Base-by-base conservation (phyloP, 306 rosid genomes). In the Pyrus pyrifolia region DNA sequence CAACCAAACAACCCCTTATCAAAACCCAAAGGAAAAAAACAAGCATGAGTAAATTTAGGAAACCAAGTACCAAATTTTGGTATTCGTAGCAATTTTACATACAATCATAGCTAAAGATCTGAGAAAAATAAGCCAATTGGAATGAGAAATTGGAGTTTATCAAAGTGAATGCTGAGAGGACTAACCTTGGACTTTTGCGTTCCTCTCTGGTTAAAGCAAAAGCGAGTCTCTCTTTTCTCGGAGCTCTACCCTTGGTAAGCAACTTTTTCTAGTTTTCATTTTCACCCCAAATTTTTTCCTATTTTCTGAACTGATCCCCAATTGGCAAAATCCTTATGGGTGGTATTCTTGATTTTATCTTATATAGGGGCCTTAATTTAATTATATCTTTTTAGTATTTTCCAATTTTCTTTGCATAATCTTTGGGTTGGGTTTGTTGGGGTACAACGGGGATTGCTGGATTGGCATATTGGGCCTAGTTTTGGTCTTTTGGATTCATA, bases 161-260 rank as follows among this genome's bases (percentile, higher is more conserved):
- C n/a, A 52, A 2, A 3, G 30, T 29, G 30, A 30, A 33, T 52
- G 64, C 1, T 27, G 22, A 18, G 55, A 73, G 76, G 91, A 89
- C 95, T 84, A 23, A 92, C 97, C 97, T 82, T 88, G 91, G 97
- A 88, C 90, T 89, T 73, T 44, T 53, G 25, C 67, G 17, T 71
- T 12, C 22, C 71, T 73, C 30, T 77, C 69, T 49, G 82, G 67
- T 77, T 72, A 78, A 51, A 51, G 55, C 55, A 17, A 12, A 68
- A 69, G 29, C 40, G 5, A 29, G 65, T 29, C 27, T 17, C 66
- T 71, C 33, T 31, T 29, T 67, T 66, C 55, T 58, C 63, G 67
- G 80, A 75, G 82, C 73, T 7, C 70, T 68, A 40, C 29, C 22
- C 25, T 10, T 45, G 68, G 31, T 62, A 33, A 66, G 52, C 44